Evolutionary conservation across 306 rosid genomes (phyloP).

Genomic region (Dryas drummondii): DNA sequence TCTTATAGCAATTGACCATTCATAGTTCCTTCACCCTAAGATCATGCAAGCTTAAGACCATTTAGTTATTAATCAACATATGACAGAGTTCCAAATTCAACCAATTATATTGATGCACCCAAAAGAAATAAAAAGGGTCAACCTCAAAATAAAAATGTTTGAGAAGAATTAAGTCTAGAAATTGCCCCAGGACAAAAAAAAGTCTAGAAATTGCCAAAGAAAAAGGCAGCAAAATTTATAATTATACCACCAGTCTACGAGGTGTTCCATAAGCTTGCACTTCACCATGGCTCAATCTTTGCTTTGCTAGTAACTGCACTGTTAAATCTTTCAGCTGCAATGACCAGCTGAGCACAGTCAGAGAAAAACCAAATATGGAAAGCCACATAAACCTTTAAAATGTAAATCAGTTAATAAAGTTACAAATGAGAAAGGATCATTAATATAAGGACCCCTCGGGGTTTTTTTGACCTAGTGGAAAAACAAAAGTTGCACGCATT

Average conservation of each 20-base stretch:
- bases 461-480: too few species aligned
- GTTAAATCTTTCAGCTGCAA: conserved; percentile 71
- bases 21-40: background rate
- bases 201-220: conserved; percentile 5
- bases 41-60: background rate
- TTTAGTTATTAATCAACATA: background rate
- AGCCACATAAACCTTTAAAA: background rate
- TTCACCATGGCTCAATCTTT: conserved; percentile 72
- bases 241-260: conserved; percentile 79
- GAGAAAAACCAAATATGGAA: conserved; percentile 24
- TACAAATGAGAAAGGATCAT: too few species aligned
- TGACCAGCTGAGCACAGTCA: conserved; percentile 34
- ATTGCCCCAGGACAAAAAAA: background rate
- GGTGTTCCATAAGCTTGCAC: conserved; percentile 76
- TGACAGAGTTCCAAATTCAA: background rate
- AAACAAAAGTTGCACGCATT: too few species aligned
- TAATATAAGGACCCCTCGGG: too few species aligned
- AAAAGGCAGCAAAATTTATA: conserved; percentile 14
- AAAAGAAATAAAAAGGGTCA: background rate
- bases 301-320: conserved; percentile 65
- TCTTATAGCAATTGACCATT: background rate
- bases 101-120: background rate
- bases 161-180: background rate
- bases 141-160: conserved; percentile 1
- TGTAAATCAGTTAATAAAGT: background rate